Conservation (phyloP, 805 yeast species). For the Babjeviella inositovora region DNA sequence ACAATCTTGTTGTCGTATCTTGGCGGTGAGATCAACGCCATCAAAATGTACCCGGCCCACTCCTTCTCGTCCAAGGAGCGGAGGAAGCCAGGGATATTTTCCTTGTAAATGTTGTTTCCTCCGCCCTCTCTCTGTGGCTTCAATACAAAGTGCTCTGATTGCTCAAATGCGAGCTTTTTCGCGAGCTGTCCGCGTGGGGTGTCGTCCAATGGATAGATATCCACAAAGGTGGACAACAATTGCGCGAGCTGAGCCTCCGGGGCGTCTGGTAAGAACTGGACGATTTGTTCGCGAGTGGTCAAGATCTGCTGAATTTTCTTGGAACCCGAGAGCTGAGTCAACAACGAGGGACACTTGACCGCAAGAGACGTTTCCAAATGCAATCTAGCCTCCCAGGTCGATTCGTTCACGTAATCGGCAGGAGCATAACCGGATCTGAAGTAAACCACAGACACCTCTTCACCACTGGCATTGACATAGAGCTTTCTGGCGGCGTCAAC, state of each 20-base stretch:
- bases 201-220: slow-evolving; percentile 75
- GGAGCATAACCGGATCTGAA: slow-evolving; percentile 87
- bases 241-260: slow-evolving; percentile 12
- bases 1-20: slow-evolving; percentile 51
- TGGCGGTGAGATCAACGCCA: slow-evolving; percentile 85
- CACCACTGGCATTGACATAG: slow-evolving; percentile 32
- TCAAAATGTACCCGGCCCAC: slow-evolving; percentile 85
- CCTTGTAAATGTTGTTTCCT: slow-evolving; percentile 85
- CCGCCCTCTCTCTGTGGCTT: slow-evolving; percentile 99
- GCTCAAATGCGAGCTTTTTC: slow-evolving; percentile 44
- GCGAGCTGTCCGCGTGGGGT: slow-evolving; percentile 47
- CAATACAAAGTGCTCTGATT: slow-evolving; percentile 62
- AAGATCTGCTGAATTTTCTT: slow-evolving; percentile 88
- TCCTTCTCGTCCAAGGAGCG: slow-evolving; percentile 39
- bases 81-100: slow-evolving; percentile 68
- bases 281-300: slow-evolving; percentile 34
- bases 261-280: slow-evolving; percentile 23
- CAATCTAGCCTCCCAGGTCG: slow-evolving; percentile 68
- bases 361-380: slow-evolving; percentile 62
- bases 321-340: slow-evolving; percentile 85
- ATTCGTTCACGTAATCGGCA: slow-evolving; percentile 47
- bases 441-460: slow-evolving; percentile 78
- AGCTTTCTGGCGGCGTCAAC: slow-evolving; percentile 27
- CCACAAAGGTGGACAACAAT: slow-evolving; percentile 56
- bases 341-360: slow-evolving; percentile 79